Base-by-base conservation (phyloP, 306 rosid species). In the Sindora glabra region DNA sequence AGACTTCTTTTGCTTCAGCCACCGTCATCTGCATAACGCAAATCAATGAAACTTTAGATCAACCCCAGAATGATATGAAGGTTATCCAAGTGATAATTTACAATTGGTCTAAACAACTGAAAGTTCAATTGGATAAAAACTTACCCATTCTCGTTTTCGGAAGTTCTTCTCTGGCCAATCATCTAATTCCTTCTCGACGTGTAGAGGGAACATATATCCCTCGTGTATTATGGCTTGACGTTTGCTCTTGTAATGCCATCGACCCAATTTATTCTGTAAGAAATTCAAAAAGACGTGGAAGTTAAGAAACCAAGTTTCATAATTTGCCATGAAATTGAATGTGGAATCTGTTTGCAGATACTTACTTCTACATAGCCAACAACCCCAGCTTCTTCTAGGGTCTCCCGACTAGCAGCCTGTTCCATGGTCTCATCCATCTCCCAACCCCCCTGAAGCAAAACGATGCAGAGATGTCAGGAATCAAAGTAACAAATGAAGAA, bases 321-420 rank as follows among this genome's bases (percentile, higher is more conserved):
- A 18, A 58, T 26, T 69, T 32, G 4, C 22, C 6, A 47, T 14
- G 8, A 66, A 45, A 42, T 5, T 22, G 2, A 4, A 70, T 27
- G 16, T 9, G 6, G 7, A 50, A 65, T 18, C 23, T 64, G 36
- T 11, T 42, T 74, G 32, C 3, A 64, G 64, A 73, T 62, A 75
- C 95, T 69, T 1, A 91, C 97, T 68, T 81, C 86, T 41, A 91
- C 76, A 19, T 58, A 45, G 71, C 97, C 97, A 47, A 56, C 16
- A 29, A 91, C 95, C 1, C 97, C 97, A 53, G 97, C 97, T 80
- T 91, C 97, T 68, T 91, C 97, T 1, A 83, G 10, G 5, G 96
- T 91, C 59, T 91, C 97, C 54, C 97, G 81, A 44, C 26, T 19
- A 58, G 97, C 97, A 14, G 97, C 97, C n/a, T 74, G 81, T 49